These are phyloP conservation scores for Pestalotiopsis sp. DNA, from an alignment of 2,329 filamentous ascomycete species.

Conservation along the genomic window DNA sequence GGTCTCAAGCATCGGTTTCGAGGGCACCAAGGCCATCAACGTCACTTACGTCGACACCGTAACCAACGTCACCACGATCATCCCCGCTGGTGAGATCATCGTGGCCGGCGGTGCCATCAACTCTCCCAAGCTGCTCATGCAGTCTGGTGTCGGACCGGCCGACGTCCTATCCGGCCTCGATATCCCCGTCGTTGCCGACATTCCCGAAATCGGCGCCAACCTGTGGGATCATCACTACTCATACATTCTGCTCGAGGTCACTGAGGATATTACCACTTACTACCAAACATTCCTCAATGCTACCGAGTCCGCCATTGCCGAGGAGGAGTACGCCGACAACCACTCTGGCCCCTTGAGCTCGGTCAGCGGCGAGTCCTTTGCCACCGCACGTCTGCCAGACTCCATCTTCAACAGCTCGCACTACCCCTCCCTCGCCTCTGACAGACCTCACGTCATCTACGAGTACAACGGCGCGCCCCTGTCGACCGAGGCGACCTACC, in stretches of 20 bases:
- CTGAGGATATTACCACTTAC: neutral
- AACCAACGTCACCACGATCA: constrained; percentile 31
- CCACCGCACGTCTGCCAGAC: constrained; percentile 14
- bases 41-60: constrained; percentile 33
- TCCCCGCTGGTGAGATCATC: constrained; percentile 30
- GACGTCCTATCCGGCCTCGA: constrained; percentile 22
- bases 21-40: constrained; percentile 31
- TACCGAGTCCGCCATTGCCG: constrained; percentile 10
- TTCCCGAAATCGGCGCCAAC: constrained; percentile 31
- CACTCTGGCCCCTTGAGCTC: neutral
- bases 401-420: constrained; percentile 15
- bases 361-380: neutral
- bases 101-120: constrained; percentile 28
- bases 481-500: constrained; percentile 49
- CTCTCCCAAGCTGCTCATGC: constrained; percentile 29
- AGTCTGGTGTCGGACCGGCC: constrained; percentile 30
- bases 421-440: constrained; percentile 16
- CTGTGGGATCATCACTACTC: constrained; percentile 20
- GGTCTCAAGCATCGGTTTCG: constrained; percentile 36
- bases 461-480: constrained; percentile 22
- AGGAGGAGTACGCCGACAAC: neutral
- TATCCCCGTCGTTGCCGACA: constrained; percentile 28
- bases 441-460: constrained; percentile 18
- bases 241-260: neutral
- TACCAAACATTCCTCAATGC: constrained; percentile 8